Evolutionary conservation across 495 filamentous ascomycete genomes (phyloP), one percentile per base, ranked within the genome.

Genomic region (Pseudevernia furfuracea): DNA sequence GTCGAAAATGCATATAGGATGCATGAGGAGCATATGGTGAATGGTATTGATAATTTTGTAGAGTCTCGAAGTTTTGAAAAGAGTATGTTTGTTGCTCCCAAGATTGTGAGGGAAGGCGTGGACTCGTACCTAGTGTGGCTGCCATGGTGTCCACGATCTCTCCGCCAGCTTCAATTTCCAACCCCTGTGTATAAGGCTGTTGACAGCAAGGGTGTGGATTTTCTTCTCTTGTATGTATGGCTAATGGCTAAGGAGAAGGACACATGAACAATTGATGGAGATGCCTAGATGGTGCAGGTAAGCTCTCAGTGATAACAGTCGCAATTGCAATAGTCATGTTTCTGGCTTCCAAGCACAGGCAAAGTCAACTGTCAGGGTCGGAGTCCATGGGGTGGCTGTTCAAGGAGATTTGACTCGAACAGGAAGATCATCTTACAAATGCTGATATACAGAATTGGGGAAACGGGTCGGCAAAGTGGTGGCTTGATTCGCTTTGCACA

Each of bases 81-180:
- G n/a, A 46, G 62, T 11, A 14, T 1, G 19, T 12, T 6, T 58
- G 56, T 15, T 37, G 34, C 38, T 28, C 23, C 23, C 12, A 21
- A 15, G 17, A 21, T 52, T 36, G 25, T 11, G n/a, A 41, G 15
- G 25, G 36, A 63, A 63, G 38, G 61, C 28, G 61, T 48, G 48
- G 38, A 25, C 49, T 44, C 25, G 61, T 63, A 63, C 61, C 61
- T 63, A 63, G 52, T 44, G 61, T 55, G 41, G 52, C 61, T 41
- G 61, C 61, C 61, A 63, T 63, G 19, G 11, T 30, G 49, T 30
- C 38, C 19, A 21, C 49, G 30, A 28, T 34, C 17, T 34, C 28
- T 57, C 49, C 15, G 43, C 37, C 19, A 30, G 12, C 23, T 43
- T 43, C n/a, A 30, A 44, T 30, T 17, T 63, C 10, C 32, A 57